Evolutionary conservation across 257 asterid genomes (phyloP).

Genomic region (Thymus mandschuricus): DNA sequence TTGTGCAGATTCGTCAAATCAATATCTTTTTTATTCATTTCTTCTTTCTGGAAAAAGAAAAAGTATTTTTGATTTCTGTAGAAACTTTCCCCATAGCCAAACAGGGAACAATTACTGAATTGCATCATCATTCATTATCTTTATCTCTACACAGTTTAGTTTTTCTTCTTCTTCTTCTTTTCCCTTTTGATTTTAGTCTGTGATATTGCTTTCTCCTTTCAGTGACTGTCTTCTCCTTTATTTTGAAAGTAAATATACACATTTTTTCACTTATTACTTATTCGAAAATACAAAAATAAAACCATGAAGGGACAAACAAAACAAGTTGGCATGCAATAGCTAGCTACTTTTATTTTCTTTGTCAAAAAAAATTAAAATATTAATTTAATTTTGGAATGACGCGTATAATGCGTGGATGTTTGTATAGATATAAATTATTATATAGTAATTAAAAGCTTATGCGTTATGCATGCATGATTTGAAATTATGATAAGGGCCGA

Average conservation of each 20-base stretch:
- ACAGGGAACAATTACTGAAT: constrained; percentile 54
- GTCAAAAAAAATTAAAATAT: neutral
- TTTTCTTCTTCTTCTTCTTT: no score
- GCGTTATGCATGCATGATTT: neutral
- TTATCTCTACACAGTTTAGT: no score
- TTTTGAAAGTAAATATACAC: neutral
- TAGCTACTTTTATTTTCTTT: no score
- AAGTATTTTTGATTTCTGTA: neutral
- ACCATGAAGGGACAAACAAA: no score
- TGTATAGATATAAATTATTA: no score
- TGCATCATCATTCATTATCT: neutral
- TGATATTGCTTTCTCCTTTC: constrained; percentile 36
- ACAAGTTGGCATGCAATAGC: no score
- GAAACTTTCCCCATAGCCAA: constrained; percentile 33
- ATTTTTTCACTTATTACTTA: neutral
- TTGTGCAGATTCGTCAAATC: neutral
- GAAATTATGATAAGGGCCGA: neutral
- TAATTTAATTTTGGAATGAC: no score
- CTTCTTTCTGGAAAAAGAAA: neutral
- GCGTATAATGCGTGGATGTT: no score
- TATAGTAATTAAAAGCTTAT: neutral
- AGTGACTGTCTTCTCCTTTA: constrained; percentile 39
- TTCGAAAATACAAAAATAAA: neutral
- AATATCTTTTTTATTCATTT: neutral
- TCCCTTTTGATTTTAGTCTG: constrained; percentile 24